These are phyloP conservation scores for Spizellomyces sp. DNA, from an alignment of 192 early-diverging fungal species.

Conservation along the genomic window DNA sequence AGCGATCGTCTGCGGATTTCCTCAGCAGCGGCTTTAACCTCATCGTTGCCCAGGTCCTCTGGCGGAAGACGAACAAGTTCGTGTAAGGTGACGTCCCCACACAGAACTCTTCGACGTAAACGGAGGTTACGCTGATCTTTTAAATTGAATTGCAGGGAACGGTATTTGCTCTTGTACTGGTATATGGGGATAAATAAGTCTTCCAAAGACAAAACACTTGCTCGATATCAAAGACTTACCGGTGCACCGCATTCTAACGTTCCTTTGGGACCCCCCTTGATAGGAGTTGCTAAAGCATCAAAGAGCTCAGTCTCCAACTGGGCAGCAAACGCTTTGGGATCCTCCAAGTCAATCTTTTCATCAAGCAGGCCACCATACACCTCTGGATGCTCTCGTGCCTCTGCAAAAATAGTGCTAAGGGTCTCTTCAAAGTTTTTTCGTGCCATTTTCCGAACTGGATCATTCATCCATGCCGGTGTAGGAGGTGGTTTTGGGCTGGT, in stretches of 20 bases:
- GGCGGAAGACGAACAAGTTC: slow-evolving; percentile 38
- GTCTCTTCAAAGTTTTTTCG: slow-evolving; percentile 34
- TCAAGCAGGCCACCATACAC: background rate
- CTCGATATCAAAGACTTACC: background rate
- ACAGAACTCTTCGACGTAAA: slow-evolving; percentile 32
- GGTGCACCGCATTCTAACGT: slow-evolving; percentile 13
- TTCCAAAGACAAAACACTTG: background rate
- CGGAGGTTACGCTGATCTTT: slow-evolving; percentile 44
- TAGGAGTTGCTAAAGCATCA: slow-evolving; percentile 20
- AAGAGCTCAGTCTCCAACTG: slow-evolving; percentile 45
- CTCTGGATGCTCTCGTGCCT: slow-evolving; percentile 23
- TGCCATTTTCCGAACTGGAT: slow-evolving; percentile 30
- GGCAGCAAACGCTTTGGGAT: slow-evolving; percentile 34
- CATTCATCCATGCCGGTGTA: slow-evolving; percentile 27
- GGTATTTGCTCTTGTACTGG: slow-evolving; percentile 47
- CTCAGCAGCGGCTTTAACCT: slow-evolving; percentile 60
- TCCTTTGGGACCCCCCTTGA: background rate
- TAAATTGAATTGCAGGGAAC: slow-evolving; percentile 53
- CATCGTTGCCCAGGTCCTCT: slow-evolving; percentile 60
- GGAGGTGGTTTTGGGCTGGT: slow-evolving; percentile 1
- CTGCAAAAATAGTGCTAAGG: slow-evolving; percentile 23
- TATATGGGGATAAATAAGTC: background rate
- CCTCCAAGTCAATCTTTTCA: slow-evolving; percentile 18
- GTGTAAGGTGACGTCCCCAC: slow-evolving; percentile 19
- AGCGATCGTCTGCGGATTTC: slow-evolving; percentile 57